These are phyloP conservation scores for Ottelia alismoides DNA, from an alignment of 106 monocot species.

Conservation along the genomic window DNA sequence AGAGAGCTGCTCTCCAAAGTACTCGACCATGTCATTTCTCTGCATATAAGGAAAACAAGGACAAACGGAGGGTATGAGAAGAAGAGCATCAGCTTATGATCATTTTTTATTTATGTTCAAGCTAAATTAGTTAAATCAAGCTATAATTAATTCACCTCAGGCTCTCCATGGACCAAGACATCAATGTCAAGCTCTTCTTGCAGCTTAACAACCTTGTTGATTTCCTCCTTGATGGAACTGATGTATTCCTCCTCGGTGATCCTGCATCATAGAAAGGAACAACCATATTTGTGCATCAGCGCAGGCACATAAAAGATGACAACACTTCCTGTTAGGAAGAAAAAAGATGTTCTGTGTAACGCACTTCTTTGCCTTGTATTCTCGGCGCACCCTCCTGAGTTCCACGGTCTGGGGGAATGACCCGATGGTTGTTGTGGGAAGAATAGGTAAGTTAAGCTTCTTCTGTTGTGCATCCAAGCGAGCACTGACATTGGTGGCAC, in stretches of 20 bases:
- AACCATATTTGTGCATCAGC: too few species aligned
- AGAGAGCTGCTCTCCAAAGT: slow-evolving; percentile 41
- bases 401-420: slow-evolving; percentile 47
- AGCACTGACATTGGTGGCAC: slow-evolving; percentile 31
- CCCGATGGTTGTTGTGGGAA: slow-evolving; percentile 36
- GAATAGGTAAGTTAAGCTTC: slow-evolving; percentile 34
- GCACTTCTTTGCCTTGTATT: slow-evolving; percentile 66
- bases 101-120: too few species aligned
- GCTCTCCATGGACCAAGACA: slow-evolving; percentile 70
- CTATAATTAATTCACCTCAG: too few species aligned
- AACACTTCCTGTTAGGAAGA: too few species aligned
- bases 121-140: too few species aligned
- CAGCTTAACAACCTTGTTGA: slow-evolving; percentile 35
- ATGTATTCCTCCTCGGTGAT: slow-evolving; percentile 37
- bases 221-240: slow-evolving; percentile 33
- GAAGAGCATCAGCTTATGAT: too few species aligned
- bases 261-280: too few species aligned
- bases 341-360: too few species aligned
- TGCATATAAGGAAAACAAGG: too few species aligned
- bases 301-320: too few species aligned
- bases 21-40: slow-evolving; percentile 57
- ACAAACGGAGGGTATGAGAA: too few species aligned
- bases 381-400: slow-evolving; percentile 34
- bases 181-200: slow-evolving; percentile 70
- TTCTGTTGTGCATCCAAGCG: slow-evolving; percentile 36